Conservation (phyloP, 2,329 filamentous ascomycete genomes). For the Cadophora luteo-olivacea region DNA sequence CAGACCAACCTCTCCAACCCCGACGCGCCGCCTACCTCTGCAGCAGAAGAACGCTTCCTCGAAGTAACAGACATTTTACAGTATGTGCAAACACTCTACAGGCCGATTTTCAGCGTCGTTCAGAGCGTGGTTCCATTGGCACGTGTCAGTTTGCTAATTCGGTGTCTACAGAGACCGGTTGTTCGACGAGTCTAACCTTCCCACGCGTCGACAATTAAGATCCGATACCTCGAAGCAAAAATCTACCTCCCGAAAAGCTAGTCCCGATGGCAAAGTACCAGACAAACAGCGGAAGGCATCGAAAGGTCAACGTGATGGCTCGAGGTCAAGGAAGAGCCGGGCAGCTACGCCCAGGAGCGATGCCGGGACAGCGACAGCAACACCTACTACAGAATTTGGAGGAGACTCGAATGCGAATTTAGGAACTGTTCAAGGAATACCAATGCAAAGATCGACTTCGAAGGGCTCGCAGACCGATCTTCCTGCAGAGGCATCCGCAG, state of each 20-base stretch:
- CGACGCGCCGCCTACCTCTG: constrained; percentile 60
- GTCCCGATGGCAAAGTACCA: constrained; percentile 32
- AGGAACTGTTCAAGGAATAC: constrained; percentile 25
- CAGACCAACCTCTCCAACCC: constrained; percentile 62
- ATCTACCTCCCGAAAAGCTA: constrained; percentile 39
- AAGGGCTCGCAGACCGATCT: constrained; percentile 44
- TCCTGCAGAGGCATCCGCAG: constrained; percentile 34
- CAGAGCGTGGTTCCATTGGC: constrained; percentile 28
- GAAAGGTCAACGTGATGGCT: constrained; percentile 38
- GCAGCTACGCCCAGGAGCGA: constrained; percentile 38
- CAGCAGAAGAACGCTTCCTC: constrained; percentile 62
- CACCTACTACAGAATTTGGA: constrained; percentile 25
- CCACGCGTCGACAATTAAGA: constrained; percentile 53
- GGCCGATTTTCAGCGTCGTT: constrained; percentile 27
- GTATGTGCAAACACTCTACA: constrained; percentile 53
- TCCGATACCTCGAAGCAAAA: constrained; percentile 52
- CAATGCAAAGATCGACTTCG: constrained; percentile 39
- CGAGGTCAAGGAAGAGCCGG: constrained; percentile 38
- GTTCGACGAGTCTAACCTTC: constrained; percentile 61
- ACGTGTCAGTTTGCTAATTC: constrained; percentile 40
- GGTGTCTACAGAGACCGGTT: constrained; percentile 50
- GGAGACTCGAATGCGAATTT: constrained; percentile 7
- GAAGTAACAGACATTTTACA: constrained; percentile 63
- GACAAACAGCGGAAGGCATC: constrained; percentile 34
- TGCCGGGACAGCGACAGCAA: constrained; percentile 26